phyloP scores from a whole-genome alignment of 2,329 filamentous ascomycete genomes.

The Stagonosporopsis chrysanthemi region DNA sequence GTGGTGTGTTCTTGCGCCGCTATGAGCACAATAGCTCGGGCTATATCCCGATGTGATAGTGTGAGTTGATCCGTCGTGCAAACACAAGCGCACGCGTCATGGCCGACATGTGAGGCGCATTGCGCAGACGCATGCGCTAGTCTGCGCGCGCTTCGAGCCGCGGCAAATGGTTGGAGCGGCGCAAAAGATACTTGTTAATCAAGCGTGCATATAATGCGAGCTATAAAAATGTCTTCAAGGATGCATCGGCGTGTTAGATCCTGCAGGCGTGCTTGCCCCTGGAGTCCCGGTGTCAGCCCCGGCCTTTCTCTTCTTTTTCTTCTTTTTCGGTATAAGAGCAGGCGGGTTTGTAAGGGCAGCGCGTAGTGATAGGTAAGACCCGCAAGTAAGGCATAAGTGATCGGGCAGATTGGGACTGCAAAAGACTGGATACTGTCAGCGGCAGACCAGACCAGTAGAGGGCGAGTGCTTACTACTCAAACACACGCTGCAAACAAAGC shows the following conservation, averaged over 20 bases:
- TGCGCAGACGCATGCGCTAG: not conserved
- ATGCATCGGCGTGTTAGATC: slow-evolving; percentile 46
- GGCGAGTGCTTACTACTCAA: slow-evolving; percentile 71
- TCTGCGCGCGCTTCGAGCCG: not conserved
- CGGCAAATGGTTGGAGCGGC: not conserved
- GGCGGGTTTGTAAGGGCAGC: slow-evolving; percentile 44
- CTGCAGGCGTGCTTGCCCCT: slow-evolving; percentile 41
- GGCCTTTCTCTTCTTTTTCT: slow-evolving; percentile 50
- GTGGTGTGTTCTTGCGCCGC: not conserved
- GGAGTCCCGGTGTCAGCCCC: slow-evolving; percentile 47
- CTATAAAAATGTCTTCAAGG: slow-evolving; percentile 21
- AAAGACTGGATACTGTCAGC: slow-evolving; percentile 41
- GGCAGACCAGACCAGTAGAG: not conserved
- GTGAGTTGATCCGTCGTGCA: not conserved
- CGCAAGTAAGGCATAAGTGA: slow-evolving; percentile 49
- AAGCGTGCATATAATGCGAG: not conserved
- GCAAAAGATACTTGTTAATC: not conserved
- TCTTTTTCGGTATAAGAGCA: slow-evolving; percentile 48
- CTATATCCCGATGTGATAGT: not conserved
- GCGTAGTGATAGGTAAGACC: slow-evolving; percentile 49
- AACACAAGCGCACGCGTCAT: not conserved
- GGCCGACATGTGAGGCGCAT: not conserved
- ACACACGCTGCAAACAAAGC: slow-evolving; percentile 96
- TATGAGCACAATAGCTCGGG: too few species aligned
- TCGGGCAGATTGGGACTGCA: slow-evolving; percentile 44